Conservation (phyloP, 257 asterid genomes). For the Catharanthus roseus region DNA sequence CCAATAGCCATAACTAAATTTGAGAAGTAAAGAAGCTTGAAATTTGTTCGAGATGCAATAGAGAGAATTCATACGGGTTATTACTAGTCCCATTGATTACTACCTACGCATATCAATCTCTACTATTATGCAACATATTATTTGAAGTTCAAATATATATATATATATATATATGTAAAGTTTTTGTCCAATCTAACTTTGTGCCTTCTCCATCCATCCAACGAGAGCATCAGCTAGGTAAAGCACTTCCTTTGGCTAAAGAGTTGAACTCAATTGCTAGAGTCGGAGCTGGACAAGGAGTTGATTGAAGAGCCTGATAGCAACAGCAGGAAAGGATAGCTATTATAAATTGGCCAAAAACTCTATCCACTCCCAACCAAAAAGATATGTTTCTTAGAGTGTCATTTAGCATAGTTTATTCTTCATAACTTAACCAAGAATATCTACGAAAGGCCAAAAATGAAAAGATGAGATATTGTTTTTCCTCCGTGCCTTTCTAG, state of each 20-base stretch:
- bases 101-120: neutral
- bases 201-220: neutral
- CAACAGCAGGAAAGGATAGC: conserved; percentile 13
- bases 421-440: neutral
- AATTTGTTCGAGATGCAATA: neutral
- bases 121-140: neutral
- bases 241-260: neutral
- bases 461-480: neutral
- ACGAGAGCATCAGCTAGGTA: neutral
- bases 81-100: neutral
- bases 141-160: conserved; percentile 1
- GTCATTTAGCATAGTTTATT: neutral
- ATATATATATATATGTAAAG: neutral
- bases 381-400: neutral
- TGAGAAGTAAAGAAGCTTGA: neutral
- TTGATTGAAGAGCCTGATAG: conserved; percentile 15
- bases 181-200: neutral
- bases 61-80: neutral
- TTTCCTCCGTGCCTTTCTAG: neutral
- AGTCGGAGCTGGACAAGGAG: conserved; percentile 8
- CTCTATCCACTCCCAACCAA: neutral
- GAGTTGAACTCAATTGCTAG: conserved; percentile 12
- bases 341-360: conserved; percentile 2
- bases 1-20: neutral
- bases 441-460: neutral